These are phyloP conservation scores for Sphaerobolus stellatus DNA, from an alignment of 1,284 basidiomycete species.

Conservation along the genomic window DNA sequence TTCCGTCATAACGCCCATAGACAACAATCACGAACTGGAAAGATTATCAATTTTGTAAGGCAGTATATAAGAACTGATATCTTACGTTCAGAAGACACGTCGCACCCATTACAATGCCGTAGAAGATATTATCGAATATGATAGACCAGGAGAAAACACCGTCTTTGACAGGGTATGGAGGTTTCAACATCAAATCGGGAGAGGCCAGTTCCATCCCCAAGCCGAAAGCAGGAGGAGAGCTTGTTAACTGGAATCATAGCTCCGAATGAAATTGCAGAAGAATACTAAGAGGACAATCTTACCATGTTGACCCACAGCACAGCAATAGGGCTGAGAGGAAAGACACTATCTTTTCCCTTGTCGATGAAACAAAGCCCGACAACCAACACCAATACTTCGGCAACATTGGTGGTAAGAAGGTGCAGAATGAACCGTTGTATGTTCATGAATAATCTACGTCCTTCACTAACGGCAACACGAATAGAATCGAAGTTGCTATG, in stretches of 20 bases:
- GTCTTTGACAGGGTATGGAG: constrained; percentile 48
- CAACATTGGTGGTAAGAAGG: constrained; percentile 58
- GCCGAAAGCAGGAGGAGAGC: constrained; percentile 57
- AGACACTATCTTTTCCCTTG: constrained; percentile 52
- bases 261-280: neutral
- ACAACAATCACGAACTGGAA: constrained; percentile 50
- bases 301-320: constrained; percentile 60
- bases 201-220: constrained; percentile 60
- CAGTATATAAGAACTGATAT: neutral
- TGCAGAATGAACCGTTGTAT: constrained; percentile 48
- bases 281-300: neutral
- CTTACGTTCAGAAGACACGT: constrained; percentile 45
- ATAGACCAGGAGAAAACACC: constrained; percentile 52
- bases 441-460: constrained; percentile 49
- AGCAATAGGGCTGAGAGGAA: constrained; percentile 66
- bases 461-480: constrained; percentile 64
- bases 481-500: constrained; percentile 67
- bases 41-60: neutral
- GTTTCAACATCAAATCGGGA: constrained; percentile 55
- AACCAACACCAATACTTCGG: constrained; percentile 57
- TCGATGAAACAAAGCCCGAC: constrained; percentile 71
- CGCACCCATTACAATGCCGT: constrained; percentile 63
- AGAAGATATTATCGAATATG: constrained; percentile 57
- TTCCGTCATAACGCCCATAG: constrained; percentile 49
- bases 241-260: constrained; percentile 38